Conservation (phyloP, 305 asterid genomes). For the Fraxinus sp. region DNA sequence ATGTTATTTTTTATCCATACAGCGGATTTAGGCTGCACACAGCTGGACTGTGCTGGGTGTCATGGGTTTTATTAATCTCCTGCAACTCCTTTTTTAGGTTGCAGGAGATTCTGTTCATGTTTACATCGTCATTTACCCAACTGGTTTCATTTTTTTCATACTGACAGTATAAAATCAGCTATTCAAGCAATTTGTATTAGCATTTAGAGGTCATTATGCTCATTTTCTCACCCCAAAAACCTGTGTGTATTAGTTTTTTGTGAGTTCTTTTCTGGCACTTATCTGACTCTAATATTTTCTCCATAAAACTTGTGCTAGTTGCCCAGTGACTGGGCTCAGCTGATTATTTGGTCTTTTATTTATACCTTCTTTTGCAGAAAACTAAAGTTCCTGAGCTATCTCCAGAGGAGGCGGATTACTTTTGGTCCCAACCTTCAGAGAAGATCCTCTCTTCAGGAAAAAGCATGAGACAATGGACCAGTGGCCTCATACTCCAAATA, state of each 20-base stretch:
- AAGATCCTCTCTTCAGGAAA: slow-evolving; percentile 47
- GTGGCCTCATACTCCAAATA: slow-evolving; percentile 31
- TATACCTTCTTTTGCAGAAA: slow-evolving; percentile 50
- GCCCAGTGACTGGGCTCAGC: not conserved
- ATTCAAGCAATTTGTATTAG: not conserved
- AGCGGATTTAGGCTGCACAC: not conserved
- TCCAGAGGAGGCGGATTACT: slow-evolving; percentile 73
- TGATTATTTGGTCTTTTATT: not conserved
- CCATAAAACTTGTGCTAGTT: not conserved
- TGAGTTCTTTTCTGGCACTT: not conserved
- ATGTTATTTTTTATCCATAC: not conserved
- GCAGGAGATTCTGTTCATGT: not conserved
- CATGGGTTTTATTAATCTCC: not conserved
- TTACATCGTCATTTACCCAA: not conserved
- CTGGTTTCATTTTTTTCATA: not conserved
- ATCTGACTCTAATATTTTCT: not conserved
- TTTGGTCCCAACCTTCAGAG: slow-evolving; percentile 61
- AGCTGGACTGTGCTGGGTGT: not conserved
- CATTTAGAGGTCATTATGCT: not conserved
- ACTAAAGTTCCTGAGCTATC: slow-evolving; percentile 76
- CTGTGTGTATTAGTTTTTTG: not conserved
- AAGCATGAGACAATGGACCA: slow-evolving; percentile 44
- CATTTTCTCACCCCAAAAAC: not conserved
- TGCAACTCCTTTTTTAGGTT: not conserved
- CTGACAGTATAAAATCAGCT: not conserved